Evolutionary conservation across 768 basidiomycete genomes (phyloP).

Genomic region (Leccinum disarticulatum): DNA sequence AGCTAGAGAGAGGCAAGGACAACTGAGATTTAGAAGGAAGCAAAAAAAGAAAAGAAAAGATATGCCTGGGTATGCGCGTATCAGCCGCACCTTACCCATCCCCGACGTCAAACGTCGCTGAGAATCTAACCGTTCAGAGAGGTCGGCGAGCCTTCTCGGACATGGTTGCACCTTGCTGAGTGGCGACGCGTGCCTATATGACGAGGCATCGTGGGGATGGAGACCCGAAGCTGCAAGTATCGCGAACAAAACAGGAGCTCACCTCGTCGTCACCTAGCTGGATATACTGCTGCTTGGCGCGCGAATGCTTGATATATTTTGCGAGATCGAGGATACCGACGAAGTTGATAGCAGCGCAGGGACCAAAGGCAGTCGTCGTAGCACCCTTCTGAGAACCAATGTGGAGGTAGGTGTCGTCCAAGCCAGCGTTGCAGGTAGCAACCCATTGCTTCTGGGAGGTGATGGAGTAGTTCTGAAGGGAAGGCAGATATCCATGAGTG

Average conservation of each 20-base stretch:
- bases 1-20: constrained; percentile 5
- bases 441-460: constrained; percentile 46
- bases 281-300: constrained; percentile 33
- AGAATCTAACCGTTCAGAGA: constrained; percentile 15
- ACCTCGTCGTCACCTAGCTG: constrained; percentile 41
- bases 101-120: neutral
- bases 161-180: constrained; percentile 25
- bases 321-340: constrained; percentile 33
- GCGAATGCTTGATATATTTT: constrained; percentile 37
- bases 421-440: constrained; percentile 36
- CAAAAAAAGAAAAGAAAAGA: neutral
- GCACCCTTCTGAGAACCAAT: constrained; percentile 33
- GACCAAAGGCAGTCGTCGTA: constrained; percentile 33
- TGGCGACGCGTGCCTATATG: constrained; percentile 19
- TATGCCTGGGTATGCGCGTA: constrained; percentile 2
- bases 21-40: constrained; percentile 9
- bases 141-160: constrained; percentile 29
- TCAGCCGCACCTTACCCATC: neutral
- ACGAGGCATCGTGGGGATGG: neutral
- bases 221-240: constrained; percentile 14
- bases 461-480: constrained; percentile 43
- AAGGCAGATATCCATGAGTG: constrained; percentile 2
- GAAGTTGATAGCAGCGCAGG: constrained; percentile 38
- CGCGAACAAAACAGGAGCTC: constrained; percentile 11
- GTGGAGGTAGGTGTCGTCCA: constrained; percentile 33